phyloP scores from a whole-genome alignment of 2,329 filamentous ascomycete genomes.

The Fusarium annulatum region DNA sequence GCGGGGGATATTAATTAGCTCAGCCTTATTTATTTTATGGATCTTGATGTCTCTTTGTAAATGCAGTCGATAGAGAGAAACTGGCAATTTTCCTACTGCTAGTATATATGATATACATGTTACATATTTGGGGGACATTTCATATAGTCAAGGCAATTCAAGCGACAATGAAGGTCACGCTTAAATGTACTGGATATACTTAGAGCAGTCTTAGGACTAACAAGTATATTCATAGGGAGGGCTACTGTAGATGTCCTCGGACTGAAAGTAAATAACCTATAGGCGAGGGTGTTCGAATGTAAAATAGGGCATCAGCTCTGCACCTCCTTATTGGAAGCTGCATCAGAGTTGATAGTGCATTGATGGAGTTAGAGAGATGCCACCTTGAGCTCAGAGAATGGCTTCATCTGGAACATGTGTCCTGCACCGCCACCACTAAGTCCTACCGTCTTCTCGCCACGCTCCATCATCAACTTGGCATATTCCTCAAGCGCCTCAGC shows the following conservation, averaged over 20 bases:
- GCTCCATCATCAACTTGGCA: accelerated
- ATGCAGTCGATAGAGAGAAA: accelerated
- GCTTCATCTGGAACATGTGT: not conserved
- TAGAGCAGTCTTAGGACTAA: accelerated
- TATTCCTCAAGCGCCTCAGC: not conserved
- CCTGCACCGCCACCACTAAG: not conserved
- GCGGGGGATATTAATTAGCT: accelerated
- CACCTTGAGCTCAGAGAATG: not conserved
- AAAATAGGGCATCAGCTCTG: accelerated
- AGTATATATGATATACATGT: too few relatives aligned
- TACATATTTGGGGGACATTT: too few relatives aligned
- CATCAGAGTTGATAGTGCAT: accelerated
- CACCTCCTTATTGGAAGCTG: accelerated
- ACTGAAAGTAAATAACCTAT: accelerated
- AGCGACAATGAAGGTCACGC: accelerated
- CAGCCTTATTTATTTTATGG: not conserved
- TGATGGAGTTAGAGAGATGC: not conserved
- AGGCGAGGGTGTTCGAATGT: accelerated
- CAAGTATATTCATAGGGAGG: accelerated
- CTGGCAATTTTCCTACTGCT: too few relatives aligned
- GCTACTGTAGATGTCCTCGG: accelerated
- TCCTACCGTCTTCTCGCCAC: not conserved
- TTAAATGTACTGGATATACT: accelerated
- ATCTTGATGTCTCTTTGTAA: not conserved
- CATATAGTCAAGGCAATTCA: too few relatives aligned